Base-by-base conservation (phyloP, 2,329 filamentous ascomycete species). In the Alternaria gansuensis region DNA sequence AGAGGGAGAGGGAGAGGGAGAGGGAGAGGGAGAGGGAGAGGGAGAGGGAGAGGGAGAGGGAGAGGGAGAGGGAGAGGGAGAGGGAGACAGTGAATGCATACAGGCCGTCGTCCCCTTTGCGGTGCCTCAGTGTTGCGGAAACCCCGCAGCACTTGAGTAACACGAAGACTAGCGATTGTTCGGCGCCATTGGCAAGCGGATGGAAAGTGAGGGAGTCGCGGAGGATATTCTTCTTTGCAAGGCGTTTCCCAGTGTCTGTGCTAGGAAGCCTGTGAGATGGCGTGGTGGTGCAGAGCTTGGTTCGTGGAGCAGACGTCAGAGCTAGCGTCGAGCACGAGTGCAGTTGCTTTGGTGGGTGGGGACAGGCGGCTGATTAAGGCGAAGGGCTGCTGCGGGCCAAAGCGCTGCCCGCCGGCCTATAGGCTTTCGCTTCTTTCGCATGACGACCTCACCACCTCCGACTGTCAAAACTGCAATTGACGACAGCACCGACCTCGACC, bases 101-200 rank as follows among this genome's bases (percentile, higher is more conserved):
- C 75, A 71, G 68, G 71, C 74, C 75, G 75, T 76, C 74, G 74
- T 76, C 75, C 75, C 73, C 74, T 69, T 60, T 64, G 60, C 57
- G 60, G 71, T 70, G 75, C 72, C 74, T 75, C 75, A 76, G 75
- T 77, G 76, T 73, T 48, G 76, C 76, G 75, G 75, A 76, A 73
- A 64, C 76, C 76, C 76, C 77, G 77, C 77, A 78, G 76, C 77
- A 78, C 76, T 74, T 64, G 72, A 73, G 74, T 75, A 66, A 75
- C 71, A 75, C 74, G 68, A 72, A 72, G 67, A 69, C 74, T 78
- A 79, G 70, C 76, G 72, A 66, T 77, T 76, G 71, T 75, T 65
- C 65, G 67, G 69, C 75, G 78, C 77, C 77, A 79, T 79, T 75
- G 75, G 77, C 75, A 45, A 55, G 59, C 65, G 60, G 57, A 61